Evolutionary conservation across 1,139 yeast genomes (phyloP).

Genomic region (Hanseniaspora sp.): DNA sequence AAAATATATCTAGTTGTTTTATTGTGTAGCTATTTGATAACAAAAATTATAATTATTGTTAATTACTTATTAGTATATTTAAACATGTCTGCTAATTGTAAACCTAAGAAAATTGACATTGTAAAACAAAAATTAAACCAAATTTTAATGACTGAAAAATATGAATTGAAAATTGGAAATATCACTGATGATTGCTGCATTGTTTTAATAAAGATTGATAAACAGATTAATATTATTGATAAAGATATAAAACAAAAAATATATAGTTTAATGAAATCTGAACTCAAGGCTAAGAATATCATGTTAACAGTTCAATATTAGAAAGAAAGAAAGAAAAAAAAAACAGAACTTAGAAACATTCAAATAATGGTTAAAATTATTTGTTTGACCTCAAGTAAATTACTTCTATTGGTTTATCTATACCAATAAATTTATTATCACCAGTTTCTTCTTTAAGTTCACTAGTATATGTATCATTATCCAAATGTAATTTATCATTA

Average conservation of each 20-base stretch:
- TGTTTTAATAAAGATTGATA: conserved; percentile 7
- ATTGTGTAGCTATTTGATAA: neutral
- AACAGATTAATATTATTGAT: conserved; percentile 4
- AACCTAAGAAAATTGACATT: neutral
- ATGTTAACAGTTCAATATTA: conserved; percentile 12
- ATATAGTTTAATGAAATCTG: neutral
- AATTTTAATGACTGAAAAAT: conserved; percentile 13
- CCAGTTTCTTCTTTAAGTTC: neutral
- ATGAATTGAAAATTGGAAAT: neutral
- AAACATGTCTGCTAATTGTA: conserved; percentile 4
- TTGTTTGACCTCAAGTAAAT: neutral
- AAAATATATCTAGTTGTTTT: neutral
- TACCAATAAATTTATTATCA: neutral
- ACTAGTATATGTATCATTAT: neutral
- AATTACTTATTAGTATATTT: neutral
- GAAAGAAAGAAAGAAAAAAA: neutral
- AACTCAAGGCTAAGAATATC: neutral
- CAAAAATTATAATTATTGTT: neutral
- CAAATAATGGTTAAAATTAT: neutral
- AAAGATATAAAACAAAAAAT: conserved; percentile 9
- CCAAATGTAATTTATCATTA: conserved; percentile 6
- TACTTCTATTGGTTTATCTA: neutral
- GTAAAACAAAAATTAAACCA: conserved; percentile 1
- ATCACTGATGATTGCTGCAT: conserved; percentile 2
- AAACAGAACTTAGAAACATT: too few relatives aligned